Percentiles rank a stretch among this genome's conserved stretches.
Conservation (phyloP, 2,329 filamentous ascomycete genomes). For the Chaetomium strumarium region DNA sequence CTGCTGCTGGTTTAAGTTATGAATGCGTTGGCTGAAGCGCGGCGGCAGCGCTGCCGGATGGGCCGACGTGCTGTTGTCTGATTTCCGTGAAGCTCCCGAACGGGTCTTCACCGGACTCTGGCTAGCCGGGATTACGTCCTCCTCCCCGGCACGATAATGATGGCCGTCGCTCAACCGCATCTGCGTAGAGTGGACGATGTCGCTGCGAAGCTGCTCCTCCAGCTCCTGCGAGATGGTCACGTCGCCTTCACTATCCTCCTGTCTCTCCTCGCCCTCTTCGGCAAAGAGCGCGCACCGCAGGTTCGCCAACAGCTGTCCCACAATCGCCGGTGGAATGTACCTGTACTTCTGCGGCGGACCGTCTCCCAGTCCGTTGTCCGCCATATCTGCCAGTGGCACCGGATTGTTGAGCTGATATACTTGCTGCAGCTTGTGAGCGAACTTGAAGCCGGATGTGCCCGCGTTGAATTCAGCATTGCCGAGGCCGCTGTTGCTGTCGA, state of each 20-base stretch:
- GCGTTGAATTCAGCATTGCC: slow-evolving; percentile 50
- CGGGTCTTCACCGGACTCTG: slow-evolving; percentile 21
- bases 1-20: slow-evolving; percentile 4
- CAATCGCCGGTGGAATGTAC: slow-evolving; percentile 51
- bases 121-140: slow-evolving; percentile 31
- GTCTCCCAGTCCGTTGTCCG: slow-evolving; percentile 48
- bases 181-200: slow-evolving; percentile 32
- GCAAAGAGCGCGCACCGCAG: slow-evolving; percentile 47
- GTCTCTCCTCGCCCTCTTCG: slow-evolving; percentile 24
- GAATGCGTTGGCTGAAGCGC: slow-evolving; percentile 16
- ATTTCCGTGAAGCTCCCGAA: neutral
- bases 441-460: slow-evolving; percentile 34
- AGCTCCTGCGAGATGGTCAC: slow-evolving; percentile 46
- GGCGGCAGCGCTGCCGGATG: slow-evolving; percentile 4
- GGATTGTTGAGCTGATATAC: slow-evolving; percentile 60
- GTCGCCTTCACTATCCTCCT: slow-evolving; percentile 17
- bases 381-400: slow-evolving; percentile 45
- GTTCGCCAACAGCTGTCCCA: slow-evolving; percentile 54
- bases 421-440: slow-evolving; percentile 49
- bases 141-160: slow-evolving; percentile 4
- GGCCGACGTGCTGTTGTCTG: neutral
- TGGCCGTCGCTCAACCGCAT: slow-evolving; percentile 1
- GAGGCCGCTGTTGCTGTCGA: slow-evolving; percentile 38
- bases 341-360: slow-evolving; percentile 45
- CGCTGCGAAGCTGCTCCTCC: slow-evolving; percentile 45